A percentile compares a stretch with the other conserved stretches of the same genome.
Conservation (phyloP, 805 yeast genomes). For the Candida suzukii region DNA sequence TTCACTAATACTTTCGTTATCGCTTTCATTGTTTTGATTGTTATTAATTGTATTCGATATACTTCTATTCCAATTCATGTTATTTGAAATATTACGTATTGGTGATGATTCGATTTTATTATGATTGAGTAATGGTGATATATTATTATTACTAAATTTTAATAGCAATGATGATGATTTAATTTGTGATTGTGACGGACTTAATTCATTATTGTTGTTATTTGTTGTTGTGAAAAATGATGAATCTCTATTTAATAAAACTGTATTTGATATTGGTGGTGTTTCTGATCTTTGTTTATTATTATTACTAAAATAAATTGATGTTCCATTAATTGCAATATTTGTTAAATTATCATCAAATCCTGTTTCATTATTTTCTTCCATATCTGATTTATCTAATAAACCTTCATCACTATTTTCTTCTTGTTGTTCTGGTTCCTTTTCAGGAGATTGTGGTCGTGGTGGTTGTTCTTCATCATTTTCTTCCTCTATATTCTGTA, state of each 20-base stretch:
- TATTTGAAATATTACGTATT: too few relatives aligned
- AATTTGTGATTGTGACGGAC: too few relatives aligned
- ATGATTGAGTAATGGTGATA: too few relatives aligned
- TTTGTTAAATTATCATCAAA: neutral
- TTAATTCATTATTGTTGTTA: too few relatives aligned
- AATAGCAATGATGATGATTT: too few relatives aligned
- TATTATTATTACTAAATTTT: too few relatives aligned
- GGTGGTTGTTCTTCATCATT: neutral
- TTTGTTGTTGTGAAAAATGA: too few relatives aligned
- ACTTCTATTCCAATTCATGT: neutral
- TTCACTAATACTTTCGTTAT: neutral
- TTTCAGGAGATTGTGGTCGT: too few relatives aligned
- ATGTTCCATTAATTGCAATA: neutral
- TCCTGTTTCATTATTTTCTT: neutral
- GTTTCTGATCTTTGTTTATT: neutral
- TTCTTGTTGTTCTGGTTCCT: too few relatives aligned
- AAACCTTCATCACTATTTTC: neutral
- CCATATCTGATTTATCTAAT: neutral
- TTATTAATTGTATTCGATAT: neutral
- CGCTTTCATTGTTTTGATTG: neutral
- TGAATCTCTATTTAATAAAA: neutral
- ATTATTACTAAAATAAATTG: neutral
- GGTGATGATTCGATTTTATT: neutral
- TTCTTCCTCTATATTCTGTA: neutral
- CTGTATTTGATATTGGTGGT: neutral